phyloP scores from a whole-genome alignment of 176 grass and related monocot species.

The Eremochloa ophiuroides region DNA sequence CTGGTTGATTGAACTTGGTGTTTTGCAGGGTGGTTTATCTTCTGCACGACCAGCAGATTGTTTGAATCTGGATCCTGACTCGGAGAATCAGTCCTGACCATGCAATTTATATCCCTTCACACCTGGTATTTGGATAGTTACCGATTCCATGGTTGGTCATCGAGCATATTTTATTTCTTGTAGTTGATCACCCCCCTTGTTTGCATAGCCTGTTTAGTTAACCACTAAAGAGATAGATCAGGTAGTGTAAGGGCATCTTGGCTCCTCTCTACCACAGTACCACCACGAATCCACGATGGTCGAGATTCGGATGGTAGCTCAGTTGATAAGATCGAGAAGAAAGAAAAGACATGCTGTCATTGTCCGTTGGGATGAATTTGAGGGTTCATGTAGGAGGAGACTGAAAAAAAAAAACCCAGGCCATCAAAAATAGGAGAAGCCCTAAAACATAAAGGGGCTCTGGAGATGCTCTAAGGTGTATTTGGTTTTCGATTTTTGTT shows the following conservation, averaged over 20 bases:
- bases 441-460: too few species aligned
- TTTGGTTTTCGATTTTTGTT: not conserved
- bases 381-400: too few species aligned
- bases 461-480: not conserved
- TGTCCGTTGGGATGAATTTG: too few species aligned
- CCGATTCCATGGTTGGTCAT: not conserved
- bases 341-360: too few species aligned
- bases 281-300: too few species aligned
- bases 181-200: not conserved
- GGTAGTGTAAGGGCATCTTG: not conserved
- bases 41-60: not conserved
- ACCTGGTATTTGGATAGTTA: not conserved
- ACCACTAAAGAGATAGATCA: not conserved
- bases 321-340: too few species aligned
- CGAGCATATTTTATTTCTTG: not conserved
- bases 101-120: not conserved
- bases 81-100: conserved; percentile 6
- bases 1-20: not conserved
- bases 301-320: too few species aligned
- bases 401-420: too few species aligned
- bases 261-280: too few species aligned
- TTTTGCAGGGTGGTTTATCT: conserved; percentile 24
- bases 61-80: not conserved
- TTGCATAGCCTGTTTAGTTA: not conserved
- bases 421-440: too few species aligned